Percentiles rank a stretch among this genome's conserved stretches.
Conservation (phyloP, 805 yeast genomes). For the Isabelozyma rhagii region DNA sequence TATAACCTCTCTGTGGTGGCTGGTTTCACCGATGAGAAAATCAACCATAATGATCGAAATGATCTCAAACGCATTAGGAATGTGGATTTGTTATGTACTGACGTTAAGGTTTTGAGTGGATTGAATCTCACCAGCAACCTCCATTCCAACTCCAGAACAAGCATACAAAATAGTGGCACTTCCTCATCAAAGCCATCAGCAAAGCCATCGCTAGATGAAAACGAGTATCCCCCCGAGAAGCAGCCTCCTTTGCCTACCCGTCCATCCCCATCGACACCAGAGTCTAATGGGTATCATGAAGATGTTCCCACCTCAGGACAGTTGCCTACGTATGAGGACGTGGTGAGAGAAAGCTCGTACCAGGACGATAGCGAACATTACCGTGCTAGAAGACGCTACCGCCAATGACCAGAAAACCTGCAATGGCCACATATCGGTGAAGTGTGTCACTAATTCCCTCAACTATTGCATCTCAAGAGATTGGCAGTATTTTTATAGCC, state of each 20-base stretch:
- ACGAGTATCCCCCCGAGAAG: background rate
- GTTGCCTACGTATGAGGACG: slow-evolving; percentile 39
- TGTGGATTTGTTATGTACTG: slow-evolving; percentile 28
- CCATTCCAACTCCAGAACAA: slow-evolving; percentile 20
- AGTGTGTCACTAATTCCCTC: background rate
- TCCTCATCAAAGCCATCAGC: too few species aligned
- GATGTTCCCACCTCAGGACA: slow-evolving; percentile 1
- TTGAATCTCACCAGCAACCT: slow-evolving; percentile 20
- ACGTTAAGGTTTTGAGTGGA: slow-evolving; percentile 35
- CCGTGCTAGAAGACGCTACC: slow-evolving; percentile 31
- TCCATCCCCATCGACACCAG: background rate
- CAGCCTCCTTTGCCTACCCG: slow-evolving; percentile 1
- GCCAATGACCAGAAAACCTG: slow-evolving; percentile 15
- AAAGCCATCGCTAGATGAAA: background rate
- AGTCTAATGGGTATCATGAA: background rate
- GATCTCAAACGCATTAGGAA: slow-evolving; percentile 20
- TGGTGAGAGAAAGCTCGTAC: slow-evolving; percentile 23
- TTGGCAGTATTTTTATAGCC: too few species aligned
- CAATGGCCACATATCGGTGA: background rate
- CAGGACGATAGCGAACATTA: slow-evolving; percentile 32
- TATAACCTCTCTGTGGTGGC: slow-evolving; percentile 17
- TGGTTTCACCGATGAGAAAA: slow-evolving; percentile 22
- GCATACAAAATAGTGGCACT: slow-evolving; percentile 5
- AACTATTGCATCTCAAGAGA: too few species aligned
- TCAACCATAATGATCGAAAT: slow-evolving; percentile 15